phyloP scores from a whole-genome alignment of 169 alveolate genomes.

The Ichthyophthirius multifiliis region DNA sequence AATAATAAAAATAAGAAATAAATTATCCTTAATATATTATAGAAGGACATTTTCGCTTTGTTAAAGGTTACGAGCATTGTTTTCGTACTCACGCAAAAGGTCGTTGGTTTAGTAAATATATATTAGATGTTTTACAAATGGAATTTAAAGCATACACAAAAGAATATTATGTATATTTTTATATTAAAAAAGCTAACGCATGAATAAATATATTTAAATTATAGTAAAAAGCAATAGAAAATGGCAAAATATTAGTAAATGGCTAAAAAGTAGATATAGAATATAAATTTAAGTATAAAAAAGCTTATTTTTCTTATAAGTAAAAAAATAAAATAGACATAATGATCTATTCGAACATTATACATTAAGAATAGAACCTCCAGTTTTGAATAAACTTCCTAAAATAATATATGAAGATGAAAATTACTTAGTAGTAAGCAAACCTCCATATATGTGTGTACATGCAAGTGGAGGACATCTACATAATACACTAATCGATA shows the following conservation, averaged over 20 bases:
- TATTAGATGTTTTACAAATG: constrained; percentile 56
- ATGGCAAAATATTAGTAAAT: constrained; percentile 79
- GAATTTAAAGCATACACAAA: constrained; percentile 76
- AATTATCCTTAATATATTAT: constrained; percentile 31
- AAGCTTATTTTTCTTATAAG: too few species aligned
- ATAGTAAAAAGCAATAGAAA: constrained; percentile 59
- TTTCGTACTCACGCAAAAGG: constrained; percentile 54
- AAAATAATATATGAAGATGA: constrained; percentile 72
- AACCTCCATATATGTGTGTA: constrained; percentile 90
- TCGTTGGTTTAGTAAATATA: constrained; percentile 68
- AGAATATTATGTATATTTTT: constrained; percentile 61
- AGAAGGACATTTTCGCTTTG: constrained; percentile 45
- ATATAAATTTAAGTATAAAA: constrained; percentile 56
- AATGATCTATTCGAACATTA: constrained; percentile 77
- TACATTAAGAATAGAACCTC: constrained; percentile 82
- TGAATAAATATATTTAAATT: not conserved
- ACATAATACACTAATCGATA: constrained; percentile 75
- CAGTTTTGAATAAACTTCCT: constrained; percentile 63
- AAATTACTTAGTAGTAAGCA: constrained; percentile 73
- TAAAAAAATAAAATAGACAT: constrained; percentile 23
- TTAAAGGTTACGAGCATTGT: constrained; percentile 55
- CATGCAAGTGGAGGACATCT: constrained; percentile 88
- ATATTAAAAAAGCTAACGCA: not conserved
- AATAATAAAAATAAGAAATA: constrained; percentile 45
- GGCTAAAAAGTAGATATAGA: constrained; percentile 50